phyloP scores from a whole-genome alignment of 2,329 filamentous ascomycete genomes.

The Trichophyton mentagrophytes region DNA sequence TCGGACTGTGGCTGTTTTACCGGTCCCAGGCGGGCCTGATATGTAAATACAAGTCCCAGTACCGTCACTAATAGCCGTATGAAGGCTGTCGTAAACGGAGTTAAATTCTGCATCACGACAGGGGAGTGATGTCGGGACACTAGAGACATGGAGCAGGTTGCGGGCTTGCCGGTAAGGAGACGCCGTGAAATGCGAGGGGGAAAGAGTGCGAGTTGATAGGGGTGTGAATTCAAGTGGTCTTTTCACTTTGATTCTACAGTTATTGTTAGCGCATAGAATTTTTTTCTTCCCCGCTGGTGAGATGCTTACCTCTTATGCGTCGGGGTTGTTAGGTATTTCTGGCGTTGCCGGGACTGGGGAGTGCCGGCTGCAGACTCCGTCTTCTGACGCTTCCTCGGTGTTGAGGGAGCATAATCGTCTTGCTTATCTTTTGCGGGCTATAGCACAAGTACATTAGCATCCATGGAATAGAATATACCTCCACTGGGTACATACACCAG shows the following conservation, averaged over 20 bases:
- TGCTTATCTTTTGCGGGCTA: slow-evolving; percentile 19
- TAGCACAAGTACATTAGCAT: background rate
- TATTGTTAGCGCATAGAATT: background rate
- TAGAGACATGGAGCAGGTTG: slow-evolving; percentile 80
- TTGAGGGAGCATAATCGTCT: slow-evolving; percentile 27
- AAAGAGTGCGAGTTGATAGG: slow-evolving; percentile 73
- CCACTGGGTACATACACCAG: slow-evolving; percentile 11
- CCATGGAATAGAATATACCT: background rate
- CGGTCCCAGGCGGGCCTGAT: slow-evolving; percentile 93
- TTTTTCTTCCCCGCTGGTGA: background rate
- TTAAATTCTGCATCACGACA: slow-evolving; percentile 88
- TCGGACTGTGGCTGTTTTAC: slow-evolving; percentile 92
- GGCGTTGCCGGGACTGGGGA: slow-evolving; percentile 30
- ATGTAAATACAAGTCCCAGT: slow-evolving; percentile 97
- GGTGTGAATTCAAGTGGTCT: slow-evolving; percentile 92
- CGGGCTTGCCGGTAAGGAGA: slow-evolving; percentile 89
- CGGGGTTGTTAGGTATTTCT: slow-evolving; percentile 44
- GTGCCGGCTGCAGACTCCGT: slow-evolving; percentile 33
- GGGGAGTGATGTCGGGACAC: slow-evolving; percentile 76
- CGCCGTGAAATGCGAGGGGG: slow-evolving; percentile 58
- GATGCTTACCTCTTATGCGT: slow-evolving; percentile 46
- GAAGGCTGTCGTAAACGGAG: slow-evolving; percentile 83
- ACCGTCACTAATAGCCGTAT: slow-evolving; percentile 85
- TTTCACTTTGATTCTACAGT: slow-evolving; percentile 53
- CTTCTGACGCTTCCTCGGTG: slow-evolving; percentile 47